Evolutionary conservation across 768 basidiomycete genomes (phyloP).

Genomic region (Serpula lacrymans): DNA sequence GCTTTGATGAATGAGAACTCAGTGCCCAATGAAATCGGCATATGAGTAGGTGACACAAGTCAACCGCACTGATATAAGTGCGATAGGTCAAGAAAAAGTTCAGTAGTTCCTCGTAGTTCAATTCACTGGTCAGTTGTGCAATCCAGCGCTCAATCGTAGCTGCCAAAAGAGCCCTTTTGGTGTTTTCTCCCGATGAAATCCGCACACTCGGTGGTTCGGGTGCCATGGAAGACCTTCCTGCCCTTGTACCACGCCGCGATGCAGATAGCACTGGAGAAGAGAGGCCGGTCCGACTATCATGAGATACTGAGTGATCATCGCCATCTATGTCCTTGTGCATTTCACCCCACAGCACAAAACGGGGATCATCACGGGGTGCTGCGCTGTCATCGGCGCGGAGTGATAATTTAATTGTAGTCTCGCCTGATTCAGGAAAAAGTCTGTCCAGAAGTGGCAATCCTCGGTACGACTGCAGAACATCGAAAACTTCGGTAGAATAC

Average conservation of each 20-base stretch:
- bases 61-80: conserved; percentile 74
- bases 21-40: conserved; percentile 90
- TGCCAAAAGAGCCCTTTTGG: conserved; percentile 61
- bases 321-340: conserved; percentile 31
- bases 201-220: conserved; percentile 26
- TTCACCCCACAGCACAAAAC: conserved; percentile 90
- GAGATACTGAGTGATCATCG: conserved; percentile 38
- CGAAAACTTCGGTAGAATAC: conserved; percentile 75
- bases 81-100: conserved; percentile 93
- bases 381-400: conserved; percentile 62
- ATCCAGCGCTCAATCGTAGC: conserved; percentile 94
- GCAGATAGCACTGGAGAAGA: conserved; percentile 34
- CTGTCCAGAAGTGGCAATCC: conserved; percentile 74
- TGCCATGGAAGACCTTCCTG: conserved; percentile 17
- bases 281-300: conserved; percentile 34
- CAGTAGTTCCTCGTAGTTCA: conserved; percentile 83
- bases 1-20: conserved; percentile 25
- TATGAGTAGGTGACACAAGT: conserved; percentile 79
- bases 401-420: conserved; percentile 72
- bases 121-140: conserved; percentile 81
- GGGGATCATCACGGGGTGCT: conserved; percentile 80
- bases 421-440: conserved; percentile 53
- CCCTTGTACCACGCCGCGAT: conserved; percentile 34
- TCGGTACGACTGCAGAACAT: conserved; percentile 75
- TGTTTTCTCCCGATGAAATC: conserved; percentile 21